phyloP scores from a whole-genome alignment of 1,139 yeast genomes.

The Scheffersomyces segobiensis region DNA sequence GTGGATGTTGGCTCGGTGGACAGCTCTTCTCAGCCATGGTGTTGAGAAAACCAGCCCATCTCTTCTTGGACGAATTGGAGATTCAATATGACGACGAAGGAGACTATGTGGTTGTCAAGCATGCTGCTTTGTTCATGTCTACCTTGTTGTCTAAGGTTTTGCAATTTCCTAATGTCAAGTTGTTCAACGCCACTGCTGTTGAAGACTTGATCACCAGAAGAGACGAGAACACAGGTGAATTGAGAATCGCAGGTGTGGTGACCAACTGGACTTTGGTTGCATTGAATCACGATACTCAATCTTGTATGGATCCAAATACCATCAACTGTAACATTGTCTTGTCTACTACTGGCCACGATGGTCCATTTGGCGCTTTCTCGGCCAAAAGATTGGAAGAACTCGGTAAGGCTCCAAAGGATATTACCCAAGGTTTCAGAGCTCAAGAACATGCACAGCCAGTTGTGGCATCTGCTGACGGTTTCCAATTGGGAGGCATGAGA shows the following conservation, averaged over 20 bases:
- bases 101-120: conserved; percentile 77
- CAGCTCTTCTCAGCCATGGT: conserved; percentile 79
- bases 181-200: conserved; percentile 80
- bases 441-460: conserved; percentile 18
- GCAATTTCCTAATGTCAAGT: conserved; percentile 70
- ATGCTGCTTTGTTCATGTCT: conserved; percentile 77
- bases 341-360: conserved; percentile 80
- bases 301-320: conserved; percentile 85
- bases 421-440: conserved; percentile 16
- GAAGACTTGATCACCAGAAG: conserved; percentile 78
- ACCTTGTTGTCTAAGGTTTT: conserved; percentile 71
- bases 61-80: conserved; percentile 63
- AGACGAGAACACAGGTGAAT: conserved; percentile 53
- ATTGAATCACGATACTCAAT: conserved; percentile 73
- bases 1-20: conserved; percentile 84
- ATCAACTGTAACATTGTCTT: conserved; percentile 71
- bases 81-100: conserved; percentile 78
- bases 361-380: conserved; percentile 82
- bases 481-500: conserved; percentile 69
- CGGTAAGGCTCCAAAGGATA: conserved; percentile 27
- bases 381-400: conserved; percentile 50
- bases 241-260: conserved; percentile 76
- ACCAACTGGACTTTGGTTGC: conserved; percentile 83
- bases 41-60: conserved; percentile 74
- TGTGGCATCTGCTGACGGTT: conserved; percentile 29